Evolutionary conservation across 179 eudicot species (phyloP).

Genomic region (Camellia oleifera): DNA sequence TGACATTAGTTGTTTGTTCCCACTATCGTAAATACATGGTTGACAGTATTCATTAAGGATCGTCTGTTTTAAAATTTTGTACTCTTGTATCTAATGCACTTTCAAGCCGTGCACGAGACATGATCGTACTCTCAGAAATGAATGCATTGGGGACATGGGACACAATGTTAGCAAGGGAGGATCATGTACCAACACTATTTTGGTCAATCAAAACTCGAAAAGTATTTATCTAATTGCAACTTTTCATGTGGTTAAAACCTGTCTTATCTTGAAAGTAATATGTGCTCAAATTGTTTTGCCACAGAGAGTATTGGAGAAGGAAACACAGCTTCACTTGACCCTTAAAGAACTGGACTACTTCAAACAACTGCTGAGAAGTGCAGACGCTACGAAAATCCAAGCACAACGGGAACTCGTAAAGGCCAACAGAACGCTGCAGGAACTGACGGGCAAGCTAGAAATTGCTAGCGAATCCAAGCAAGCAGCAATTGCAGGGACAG

Average conservation of each 20-base stretch:
- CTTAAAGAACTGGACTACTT: constrained; percentile 57
- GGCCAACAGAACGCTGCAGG: constrained; percentile 59
- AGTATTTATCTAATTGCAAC: background rate
- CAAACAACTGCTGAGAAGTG: constrained; percentile 48
- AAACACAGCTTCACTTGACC: constrained; percentile 63
- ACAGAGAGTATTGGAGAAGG: constrained; percentile 71
- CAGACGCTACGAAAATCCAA: constrained; percentile 56
- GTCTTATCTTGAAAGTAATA: background rate
- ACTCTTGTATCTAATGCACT: no score
- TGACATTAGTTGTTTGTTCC: no score
- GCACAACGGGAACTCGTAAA: constrained; percentile 57
- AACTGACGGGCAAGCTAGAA: constrained; percentile 54
- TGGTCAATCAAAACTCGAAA: background rate
- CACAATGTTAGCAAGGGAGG: no score
- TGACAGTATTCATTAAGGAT: no score
- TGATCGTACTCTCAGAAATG: no score
- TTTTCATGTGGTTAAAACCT: background rate
- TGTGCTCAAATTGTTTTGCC: background rate
- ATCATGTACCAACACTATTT: no score
- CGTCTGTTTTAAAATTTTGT: no score
- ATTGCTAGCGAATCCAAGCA: constrained; percentile 56
- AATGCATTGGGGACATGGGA: no score
- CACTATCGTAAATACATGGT: no score
- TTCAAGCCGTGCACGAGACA: no score
- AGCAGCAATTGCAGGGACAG: constrained; percentile 49